Evolutionary conservation across 441 rosid genomes (phyloP).

Genomic region (Pelargonium citronellum): DNA sequence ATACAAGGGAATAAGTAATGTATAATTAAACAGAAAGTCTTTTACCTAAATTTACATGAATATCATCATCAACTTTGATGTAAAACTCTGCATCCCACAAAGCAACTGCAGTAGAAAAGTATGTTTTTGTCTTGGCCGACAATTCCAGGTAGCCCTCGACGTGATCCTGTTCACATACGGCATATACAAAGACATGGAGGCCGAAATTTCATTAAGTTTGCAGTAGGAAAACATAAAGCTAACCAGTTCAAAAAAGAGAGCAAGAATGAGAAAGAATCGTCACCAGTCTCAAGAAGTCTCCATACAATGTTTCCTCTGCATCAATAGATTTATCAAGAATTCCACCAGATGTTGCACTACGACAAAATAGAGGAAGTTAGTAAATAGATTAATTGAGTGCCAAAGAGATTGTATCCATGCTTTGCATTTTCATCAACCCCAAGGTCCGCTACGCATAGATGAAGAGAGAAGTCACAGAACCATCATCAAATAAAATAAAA

Average conservation of each 20-base stretch:
- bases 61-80: slow-evolving; percentile 86
- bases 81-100: slow-evolving; percentile 88
- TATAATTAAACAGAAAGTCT: neutral
- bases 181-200: neutral
- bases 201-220: neutral
- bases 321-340: slow-evolving; percentile 70
- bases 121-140: slow-evolving; percentile 78
- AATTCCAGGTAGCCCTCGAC: slow-evolving; percentile 74
- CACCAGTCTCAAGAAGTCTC: slow-evolving; percentile 89
- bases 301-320: slow-evolving; percentile 55
- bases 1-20: neutral
- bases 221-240: neutral
- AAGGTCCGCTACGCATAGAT: too few relatives aligned
- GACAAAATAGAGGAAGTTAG: slow-evolving; percentile 11
- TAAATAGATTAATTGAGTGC: neutral
- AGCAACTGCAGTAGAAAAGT: slow-evolving; percentile 62
- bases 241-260: neutral
- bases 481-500: too few relatives aligned
- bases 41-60: slow-evolving; percentile 84
- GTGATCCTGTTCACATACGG: slow-evolving; percentile 49
- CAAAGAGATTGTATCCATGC: neutral
- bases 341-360: slow-evolving; percentile 50
- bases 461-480: too few relatives aligned
- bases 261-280: slow-evolving; percentile 5
- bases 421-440: too few relatives aligned